Percentiles rank a stretch among this genome's conserved stretches.
These are phyloP conservation scores for Trichophyton benhamiae DNA, from an alignment of 2,329 filamentous ascomycete genomes.

Conservation along the genomic window DNA sequence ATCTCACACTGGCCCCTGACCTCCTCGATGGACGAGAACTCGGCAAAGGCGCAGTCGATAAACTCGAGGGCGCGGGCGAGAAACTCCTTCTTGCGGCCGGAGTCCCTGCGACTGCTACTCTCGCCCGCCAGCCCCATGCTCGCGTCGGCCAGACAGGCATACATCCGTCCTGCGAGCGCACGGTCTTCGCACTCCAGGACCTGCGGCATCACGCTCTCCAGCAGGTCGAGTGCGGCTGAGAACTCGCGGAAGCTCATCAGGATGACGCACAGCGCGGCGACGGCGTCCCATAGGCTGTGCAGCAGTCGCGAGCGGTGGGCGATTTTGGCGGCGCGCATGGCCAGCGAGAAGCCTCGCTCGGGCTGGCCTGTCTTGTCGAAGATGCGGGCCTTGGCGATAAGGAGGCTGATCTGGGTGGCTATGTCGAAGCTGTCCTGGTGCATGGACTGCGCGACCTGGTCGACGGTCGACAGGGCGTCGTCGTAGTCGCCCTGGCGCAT, in stretches of 20 bases:
- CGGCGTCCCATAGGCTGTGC: constrained; percentile 58
- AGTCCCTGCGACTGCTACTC: constrained; percentile 22
- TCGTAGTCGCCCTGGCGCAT: constrained; percentile 42
- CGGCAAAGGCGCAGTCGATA: constrained; percentile 50
- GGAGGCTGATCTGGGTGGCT: constrained; percentile 55
- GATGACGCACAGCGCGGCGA: constrained; percentile 55
- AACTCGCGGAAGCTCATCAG: constrained; percentile 61
- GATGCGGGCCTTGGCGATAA: constrained; percentile 60
- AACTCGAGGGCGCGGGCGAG: constrained; percentile 48
- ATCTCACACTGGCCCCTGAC: constrained; percentile 61
- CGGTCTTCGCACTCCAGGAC: constrained; percentile 59
- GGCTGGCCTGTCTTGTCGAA: constrained; percentile 56
- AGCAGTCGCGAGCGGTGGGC: constrained; percentile 59
- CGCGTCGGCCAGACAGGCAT: constrained; percentile 60
- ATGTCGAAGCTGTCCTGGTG: constrained; percentile 49
- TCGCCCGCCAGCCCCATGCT: constrained; percentile 63
- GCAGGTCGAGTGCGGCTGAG: constrained; percentile 49
- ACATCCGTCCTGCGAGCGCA: constrained; percentile 52
- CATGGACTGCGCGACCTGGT: constrained; percentile 41
- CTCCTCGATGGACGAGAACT: constrained; percentile 57
- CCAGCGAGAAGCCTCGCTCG: constrained; percentile 63
- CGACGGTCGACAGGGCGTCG: constrained; percentile 43
- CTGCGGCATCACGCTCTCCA: constrained; percentile 61
- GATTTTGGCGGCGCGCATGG: constrained; percentile 60
- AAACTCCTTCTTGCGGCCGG: constrained; percentile 42